Percentiles rank a stretch among this genome's conserved stretches.
Evolutionary conservation across 805 yeast species (phyloP).

Genomic region (Monosporozyma unispora): DNA sequence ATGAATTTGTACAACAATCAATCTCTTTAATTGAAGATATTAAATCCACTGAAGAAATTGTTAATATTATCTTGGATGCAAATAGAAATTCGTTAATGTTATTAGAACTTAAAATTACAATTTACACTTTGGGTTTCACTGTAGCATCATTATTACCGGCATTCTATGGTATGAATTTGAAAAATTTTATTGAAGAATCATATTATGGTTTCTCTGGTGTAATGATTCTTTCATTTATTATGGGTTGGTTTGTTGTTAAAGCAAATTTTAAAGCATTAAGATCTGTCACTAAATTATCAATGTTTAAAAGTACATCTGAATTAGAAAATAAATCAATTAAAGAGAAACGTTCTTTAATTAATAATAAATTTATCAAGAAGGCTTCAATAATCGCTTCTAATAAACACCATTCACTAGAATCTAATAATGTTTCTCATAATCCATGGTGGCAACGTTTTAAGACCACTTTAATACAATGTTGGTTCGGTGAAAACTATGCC

Average conservation of each 20-base stretch:
- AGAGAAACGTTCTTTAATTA: neutral
- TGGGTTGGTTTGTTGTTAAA: constrained; percentile 47
- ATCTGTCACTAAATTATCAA: constrained; percentile 57
- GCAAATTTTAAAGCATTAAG: constrained; percentile 48
- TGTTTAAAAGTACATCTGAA: constrained; percentile 31
- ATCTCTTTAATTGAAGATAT: constrained; percentile 77
- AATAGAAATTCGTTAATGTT: constrained; percentile 86
- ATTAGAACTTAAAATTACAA: constrained; percentile 71
- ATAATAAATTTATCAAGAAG: neutral
- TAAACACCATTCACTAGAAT: neutral
- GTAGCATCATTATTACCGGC: constrained; percentile 82
- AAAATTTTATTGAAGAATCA: constrained; percentile 68
- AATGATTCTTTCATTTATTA: constrained; percentile 40
- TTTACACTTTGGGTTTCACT: constrained; percentile 77
- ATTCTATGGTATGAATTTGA: constrained; percentile 80
- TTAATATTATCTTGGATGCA: constrained; percentile 83
- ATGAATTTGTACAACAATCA: constrained; percentile 86
- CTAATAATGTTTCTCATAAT: neutral
- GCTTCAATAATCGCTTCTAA: neutral
- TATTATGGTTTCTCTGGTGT: constrained; percentile 53
- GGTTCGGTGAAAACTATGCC: neutral
- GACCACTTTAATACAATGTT: neutral
- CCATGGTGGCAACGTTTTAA: neutral
- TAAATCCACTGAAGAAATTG: constrained; percentile 85
- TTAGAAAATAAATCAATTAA: neutral